phyloP scores from a whole-genome alignment of 192 early-diverging fungal species.

The Umbelopsis sp. region DNA sequence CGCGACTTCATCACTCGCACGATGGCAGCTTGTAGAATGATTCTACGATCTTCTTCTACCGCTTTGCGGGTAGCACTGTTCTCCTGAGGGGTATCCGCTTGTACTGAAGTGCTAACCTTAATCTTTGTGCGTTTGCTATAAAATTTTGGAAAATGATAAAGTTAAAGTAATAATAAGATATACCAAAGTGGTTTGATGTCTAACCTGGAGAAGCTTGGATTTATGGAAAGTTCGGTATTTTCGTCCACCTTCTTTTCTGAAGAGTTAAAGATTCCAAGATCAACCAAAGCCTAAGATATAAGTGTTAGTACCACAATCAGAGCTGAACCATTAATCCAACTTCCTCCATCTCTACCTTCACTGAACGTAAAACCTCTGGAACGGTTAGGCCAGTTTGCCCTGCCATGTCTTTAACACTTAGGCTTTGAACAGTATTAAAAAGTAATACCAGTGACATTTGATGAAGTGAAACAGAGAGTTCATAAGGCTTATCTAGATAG shows the following conservation, averaged over 20 bases:
- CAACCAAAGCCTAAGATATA: slow-evolving; percentile 49
- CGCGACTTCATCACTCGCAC: slow-evolving; percentile 88
- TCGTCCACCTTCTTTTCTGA: slow-evolving; percentile 19
- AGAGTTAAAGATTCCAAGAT: slow-evolving; percentile 49
- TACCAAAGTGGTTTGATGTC: neutral
- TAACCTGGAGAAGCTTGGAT: slow-evolving; percentile 57
- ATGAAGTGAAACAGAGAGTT: slow-evolving; percentile 70
- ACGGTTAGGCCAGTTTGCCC: slow-evolving; percentile 54
- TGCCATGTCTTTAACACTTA: slow-evolving; percentile 55
- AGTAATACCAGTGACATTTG: slow-evolving; percentile 69
- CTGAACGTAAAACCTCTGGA: slow-evolving; percentile 55
- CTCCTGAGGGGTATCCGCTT: slow-evolving; percentile 65
- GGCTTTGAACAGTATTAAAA: slow-evolving; percentile 58
- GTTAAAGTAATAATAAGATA: slow-evolving; percentile 20
- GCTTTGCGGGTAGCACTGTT: slow-evolving; percentile 56
- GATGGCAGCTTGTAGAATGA: slow-evolving; percentile 84
- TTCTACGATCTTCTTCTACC: slow-evolving; percentile 78
- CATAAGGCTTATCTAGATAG: slow-evolving; percentile 75
- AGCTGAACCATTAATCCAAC: neutral
- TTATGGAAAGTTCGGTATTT: slow-evolving; percentile 37
- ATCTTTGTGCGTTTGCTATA: slow-evolving; percentile 81
- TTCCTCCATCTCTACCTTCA: slow-evolving; percentile 55
- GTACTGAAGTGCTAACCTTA: slow-evolving; percentile 62
- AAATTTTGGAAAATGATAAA: slow-evolving; percentile 32
- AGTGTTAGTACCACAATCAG: neutral